Evolutionary conservation across 192 early-diverging fungal species (phyloP).

Genomic region (Martensiomyces pterosporus): DNA sequence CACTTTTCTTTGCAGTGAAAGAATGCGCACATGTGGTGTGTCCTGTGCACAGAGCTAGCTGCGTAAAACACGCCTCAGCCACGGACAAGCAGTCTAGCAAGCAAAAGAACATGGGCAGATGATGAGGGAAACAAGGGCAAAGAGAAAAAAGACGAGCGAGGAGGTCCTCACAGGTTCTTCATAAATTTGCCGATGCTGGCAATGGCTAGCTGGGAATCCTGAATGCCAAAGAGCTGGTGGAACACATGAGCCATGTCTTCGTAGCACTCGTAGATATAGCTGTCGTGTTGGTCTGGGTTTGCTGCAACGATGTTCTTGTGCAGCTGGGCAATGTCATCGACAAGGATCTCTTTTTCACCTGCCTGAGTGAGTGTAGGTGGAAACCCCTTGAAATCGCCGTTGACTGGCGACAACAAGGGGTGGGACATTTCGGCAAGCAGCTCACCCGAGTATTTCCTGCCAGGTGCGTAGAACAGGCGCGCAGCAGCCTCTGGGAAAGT

Average conservation of each 20-base stretch:
- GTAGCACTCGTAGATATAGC: conserved; percentile 32
- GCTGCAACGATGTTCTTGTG: conserved; percentile 23
- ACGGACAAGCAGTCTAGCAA: no score
- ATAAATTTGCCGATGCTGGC: conserved; percentile 32
- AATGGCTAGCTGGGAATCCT: conserved; percentile 15
- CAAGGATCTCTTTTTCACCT: conserved; percentile 34
- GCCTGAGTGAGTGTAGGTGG: conserved; percentile 41
- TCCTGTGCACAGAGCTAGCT: no score
- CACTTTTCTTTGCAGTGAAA: no score
- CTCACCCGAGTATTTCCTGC: conserved; percentile 14
- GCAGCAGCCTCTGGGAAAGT: conserved; percentile 18
- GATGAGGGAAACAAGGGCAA: conserved; percentile 10
- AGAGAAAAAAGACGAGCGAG: conserved; percentile 1
- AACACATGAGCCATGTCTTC: conserved; percentile 45
- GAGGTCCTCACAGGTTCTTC: conserved; percentile 5
- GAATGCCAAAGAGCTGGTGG: conserved; percentile 31
- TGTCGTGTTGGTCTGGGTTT: conserved; percentile 11
- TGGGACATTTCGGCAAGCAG: conserved; percentile 27
- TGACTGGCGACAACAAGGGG: conserved; percentile 40
- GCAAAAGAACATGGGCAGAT: no score
- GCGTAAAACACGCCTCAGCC: no score
- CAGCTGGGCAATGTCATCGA: conserved; percentile 35
- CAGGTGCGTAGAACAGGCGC: conserved; percentile 36
- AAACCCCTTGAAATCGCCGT: conserved; percentile 32
- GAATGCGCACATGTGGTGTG: no score